Base-by-base conservation (phyloP, 768 basidiomycete species). In the Pleurotus sapidus region DNA sequence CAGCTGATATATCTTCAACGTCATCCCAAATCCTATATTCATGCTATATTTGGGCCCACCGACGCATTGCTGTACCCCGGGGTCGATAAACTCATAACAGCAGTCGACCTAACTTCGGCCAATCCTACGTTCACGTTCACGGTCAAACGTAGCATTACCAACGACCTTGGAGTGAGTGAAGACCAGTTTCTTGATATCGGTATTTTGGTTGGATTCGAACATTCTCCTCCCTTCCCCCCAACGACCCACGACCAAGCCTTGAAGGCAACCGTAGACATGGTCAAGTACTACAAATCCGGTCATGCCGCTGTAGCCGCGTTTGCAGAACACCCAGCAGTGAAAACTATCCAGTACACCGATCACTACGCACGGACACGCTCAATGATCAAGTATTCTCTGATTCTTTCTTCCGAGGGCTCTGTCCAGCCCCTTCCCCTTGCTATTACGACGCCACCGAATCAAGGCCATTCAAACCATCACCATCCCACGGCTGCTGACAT, bases 171-270 rank as follows among this genome's bases (percentile, higher is more conserved):
- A 17, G 77, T 98, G 45, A 77, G 70, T 45, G 87, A 93, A 63
- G 95, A 97, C 67, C 95, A 97, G 67, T 96, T 98, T 74, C 85
- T 98, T 62, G 97, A 99, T 70, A 82, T 95, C 60, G 89, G 87
- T 20, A 89, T 99, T 64, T 82, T 99, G 56, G 86, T 96, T 38
- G 97, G 97, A 14, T 95, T 89, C 61, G 91, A 95, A 27, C 81
- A 80, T 58, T 87, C 89, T 0, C 78, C 84, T 1, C 81, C 90
- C 0, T 94, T 94, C 76, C 91, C 92, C 6, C 89, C 91, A 8
- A 89, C 86, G 37, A 76, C 84, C 50, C 89, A 93, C 68, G 90
- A 93, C 59, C 85, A 89, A 67, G 88, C 84, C 0, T 72, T 94
- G 57, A 93, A 92, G 69, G 87, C 88, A 23, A 90, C 90, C 18